Percentiles rank a stretch among this genome's conserved stretches.
Evolutionary conservation across 768 basidiomycete genomes (phyloP).

Genomic region (Macrolepiota dolichaula): DNA sequence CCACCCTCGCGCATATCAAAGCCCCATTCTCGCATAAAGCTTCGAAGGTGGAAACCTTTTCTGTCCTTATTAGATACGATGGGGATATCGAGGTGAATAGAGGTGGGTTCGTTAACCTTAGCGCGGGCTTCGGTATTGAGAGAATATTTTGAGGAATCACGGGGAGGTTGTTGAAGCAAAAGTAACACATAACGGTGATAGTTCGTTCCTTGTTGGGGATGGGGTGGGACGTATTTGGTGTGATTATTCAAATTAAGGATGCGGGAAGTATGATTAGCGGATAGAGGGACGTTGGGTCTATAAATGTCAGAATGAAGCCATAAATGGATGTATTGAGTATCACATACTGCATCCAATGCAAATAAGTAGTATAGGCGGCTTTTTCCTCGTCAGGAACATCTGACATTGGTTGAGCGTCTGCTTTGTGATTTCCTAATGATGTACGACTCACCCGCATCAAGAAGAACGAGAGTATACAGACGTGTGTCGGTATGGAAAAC

Average conservation of each 20-base stretch:
- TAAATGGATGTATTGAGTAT: conserved; percentile 4
- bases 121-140: conserved; percentile 32
- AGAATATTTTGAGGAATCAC: conserved; percentile 28
- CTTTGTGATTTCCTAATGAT: background rate
- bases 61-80: conserved; percentile 44
- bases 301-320: conserved; percentile 8
- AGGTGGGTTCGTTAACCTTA: conserved; percentile 27
- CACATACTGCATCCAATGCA: conserved; percentile 85
- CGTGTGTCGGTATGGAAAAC: conserved; percentile 80
- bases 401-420: conserved; percentile 22
- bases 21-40: conserved; percentile 54
- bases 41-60: conserved; percentile 61
- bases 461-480: conserved; percentile 83
- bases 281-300: conserved; percentile 83
- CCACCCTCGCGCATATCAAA: conserved; percentile 56
- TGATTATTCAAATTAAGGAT: conserved; percentile 47
- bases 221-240: conserved; percentile 83
- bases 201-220: conserved; percentile 83
- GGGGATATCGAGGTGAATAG: conserved; percentile 41
- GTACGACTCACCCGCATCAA: conserved; percentile 69
- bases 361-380: conserved; percentile 63
- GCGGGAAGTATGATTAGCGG: conserved; percentile 43
- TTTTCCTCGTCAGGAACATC: conserved; percentile 80
- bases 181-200: conserved; percentile 89
- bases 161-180: conserved; percentile 65